phyloP scores from a whole-genome alignment of 306 rosid genomes.

The Vicia villosa region DNA sequence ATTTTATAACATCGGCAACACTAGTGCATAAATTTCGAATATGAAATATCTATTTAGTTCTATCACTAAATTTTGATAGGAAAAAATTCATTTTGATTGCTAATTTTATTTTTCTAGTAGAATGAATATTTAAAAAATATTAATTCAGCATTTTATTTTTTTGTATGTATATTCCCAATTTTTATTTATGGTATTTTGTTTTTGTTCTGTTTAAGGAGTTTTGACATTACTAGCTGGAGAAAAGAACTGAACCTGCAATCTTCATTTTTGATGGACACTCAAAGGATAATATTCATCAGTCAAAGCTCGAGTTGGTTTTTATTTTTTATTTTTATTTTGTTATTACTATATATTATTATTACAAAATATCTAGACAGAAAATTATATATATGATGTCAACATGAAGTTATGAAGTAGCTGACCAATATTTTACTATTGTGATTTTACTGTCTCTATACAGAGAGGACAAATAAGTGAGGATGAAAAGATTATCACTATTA shows the following conservation, averaged over 20 bases:
- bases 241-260: constrained; percentile 27
- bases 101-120: too few relatives aligned
- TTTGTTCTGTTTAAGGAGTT: constrained; percentile 36
- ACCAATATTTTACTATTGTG: constrained; percentile 21
- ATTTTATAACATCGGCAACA: too few relatives aligned
- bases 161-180: neutral
- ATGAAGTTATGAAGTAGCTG: constrained; percentile 28
- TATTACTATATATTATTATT: constrained; percentile 10
- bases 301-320: constrained; percentile 11
- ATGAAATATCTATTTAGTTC: too few relatives aligned
- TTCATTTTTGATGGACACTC: constrained; percentile 33
- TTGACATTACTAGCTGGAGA: constrained; percentile 32
- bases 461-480: constrained; percentile 12
- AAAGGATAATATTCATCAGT: constrained; percentile 12
- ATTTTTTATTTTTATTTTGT: neutral
- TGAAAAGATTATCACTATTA: constrained; percentile 22
- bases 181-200: constrained; percentile 24
- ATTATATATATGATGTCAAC: constrained; percentile 37
- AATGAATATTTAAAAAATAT: neutral
- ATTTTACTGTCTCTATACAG: constrained; percentile 16
- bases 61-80: too few relatives aligned
- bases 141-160: neutral
- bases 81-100: too few relatives aligned
- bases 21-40: too few relatives aligned
- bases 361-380: constrained; percentile 31